Conservation (phyloP, 192 early-diverging fungal genomes). For the Geranomyces variabilis region DNA sequence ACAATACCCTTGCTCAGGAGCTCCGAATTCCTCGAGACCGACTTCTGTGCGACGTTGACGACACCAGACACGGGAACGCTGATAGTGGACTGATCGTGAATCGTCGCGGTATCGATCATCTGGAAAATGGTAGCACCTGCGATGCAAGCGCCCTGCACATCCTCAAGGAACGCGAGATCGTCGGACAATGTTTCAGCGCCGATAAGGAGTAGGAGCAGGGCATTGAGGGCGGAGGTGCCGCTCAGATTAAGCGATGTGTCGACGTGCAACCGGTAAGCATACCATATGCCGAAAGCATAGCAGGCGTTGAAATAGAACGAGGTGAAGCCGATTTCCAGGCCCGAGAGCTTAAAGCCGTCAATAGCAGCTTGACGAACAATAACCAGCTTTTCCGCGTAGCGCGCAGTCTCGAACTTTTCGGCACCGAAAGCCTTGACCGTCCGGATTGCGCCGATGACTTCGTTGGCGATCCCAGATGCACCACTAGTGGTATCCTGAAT, state of each 20-base stretch:
- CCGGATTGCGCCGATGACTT: constrained; percentile 79
- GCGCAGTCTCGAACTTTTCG: constrained; percentile 67
- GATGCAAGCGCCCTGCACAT: constrained; percentile 18
- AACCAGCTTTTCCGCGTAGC: constrained; percentile 55
- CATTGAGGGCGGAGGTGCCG: constrained; percentile 48
- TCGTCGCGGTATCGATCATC: constrained; percentile 45
- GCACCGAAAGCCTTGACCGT: constrained; percentile 85
- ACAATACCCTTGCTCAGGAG: constrained; percentile 9
- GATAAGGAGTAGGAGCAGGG: constrained; percentile 28
- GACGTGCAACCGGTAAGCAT: constrained; percentile 67
- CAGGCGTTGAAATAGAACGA: constrained; percentile 42
- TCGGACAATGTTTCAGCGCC: too few species aligned
- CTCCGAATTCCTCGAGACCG: constrained; percentile 35
- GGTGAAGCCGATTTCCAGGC: constrained; percentile 73
- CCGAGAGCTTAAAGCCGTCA: constrained; percentile 45
- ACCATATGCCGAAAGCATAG: constrained; percentile 77
- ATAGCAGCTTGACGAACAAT: too few species aligned
- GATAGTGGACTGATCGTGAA: constrained; percentile 52
- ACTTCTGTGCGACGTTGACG: constrained; percentile 29
- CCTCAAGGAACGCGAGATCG: constrained; percentile 30
- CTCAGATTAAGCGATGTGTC: constrained; percentile 43
- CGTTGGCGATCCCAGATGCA: constrained; percentile 64
- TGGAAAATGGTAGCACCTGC: constrained; percentile 45
- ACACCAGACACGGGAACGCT: constrained; percentile 1
- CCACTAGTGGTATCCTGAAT: constrained; percentile 64